Evolutionary conservation across 176 grass and related monocot species (phyloP).

Genomic region (Aegilops sharonensis): DNA sequence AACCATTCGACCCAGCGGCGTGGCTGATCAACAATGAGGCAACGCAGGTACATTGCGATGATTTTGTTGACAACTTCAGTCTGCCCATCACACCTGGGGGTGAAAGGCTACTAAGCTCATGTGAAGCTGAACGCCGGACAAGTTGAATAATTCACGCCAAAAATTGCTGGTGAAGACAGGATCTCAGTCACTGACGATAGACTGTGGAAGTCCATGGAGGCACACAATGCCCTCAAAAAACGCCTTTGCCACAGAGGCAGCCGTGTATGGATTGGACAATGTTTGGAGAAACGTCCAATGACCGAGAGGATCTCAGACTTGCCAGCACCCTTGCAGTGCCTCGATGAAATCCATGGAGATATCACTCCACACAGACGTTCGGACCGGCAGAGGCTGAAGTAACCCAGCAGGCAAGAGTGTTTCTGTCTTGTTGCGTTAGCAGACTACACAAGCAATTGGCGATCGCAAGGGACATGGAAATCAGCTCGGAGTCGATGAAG

Average conservation of each 20-base stretch:
- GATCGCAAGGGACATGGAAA: neutral
- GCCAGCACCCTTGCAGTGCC: neutral
- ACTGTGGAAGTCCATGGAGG: no score
- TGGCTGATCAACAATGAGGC: no score
- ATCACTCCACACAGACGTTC: neutral
- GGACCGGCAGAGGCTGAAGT: neutral
- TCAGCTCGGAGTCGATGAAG: neutral
- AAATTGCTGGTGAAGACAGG: no score
- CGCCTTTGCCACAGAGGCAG: neutral
- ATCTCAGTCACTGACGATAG: no score
- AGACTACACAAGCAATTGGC: neutral
- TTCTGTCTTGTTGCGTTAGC: neutral
- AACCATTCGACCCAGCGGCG: no score
- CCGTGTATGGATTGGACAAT: neutral
- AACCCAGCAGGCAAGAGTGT: neutral
- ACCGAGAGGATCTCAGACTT: neutral
- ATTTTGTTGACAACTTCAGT: no score
- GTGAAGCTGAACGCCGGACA: no score
- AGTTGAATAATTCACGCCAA: no score
- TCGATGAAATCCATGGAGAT: neutral
- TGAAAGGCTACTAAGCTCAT: no score
- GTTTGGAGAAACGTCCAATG: neutral
- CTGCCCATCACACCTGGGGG: no score
- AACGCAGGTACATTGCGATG: no score
- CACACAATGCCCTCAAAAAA: neutral